Base-by-base conservation (phyloP, 331 rosid genomes). In the Stylosanthes scabra region DNA sequence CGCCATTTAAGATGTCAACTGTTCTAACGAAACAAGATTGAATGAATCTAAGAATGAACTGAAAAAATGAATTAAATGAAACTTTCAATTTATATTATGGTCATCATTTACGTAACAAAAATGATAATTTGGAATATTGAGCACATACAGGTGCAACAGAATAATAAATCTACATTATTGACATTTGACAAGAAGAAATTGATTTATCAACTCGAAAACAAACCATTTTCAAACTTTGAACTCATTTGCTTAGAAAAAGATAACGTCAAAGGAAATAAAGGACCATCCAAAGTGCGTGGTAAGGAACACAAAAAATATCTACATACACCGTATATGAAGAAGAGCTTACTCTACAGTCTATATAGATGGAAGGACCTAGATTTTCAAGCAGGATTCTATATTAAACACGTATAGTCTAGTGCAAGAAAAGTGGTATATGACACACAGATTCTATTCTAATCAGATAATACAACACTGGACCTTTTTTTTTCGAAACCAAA, bases 381-480 rank as follows among this genome's bases (percentile, higher is more conserved):
- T 28, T 49, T 27, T 40, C 25, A 3, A 63, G 13, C 9, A 45
- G 68, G 46, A 37, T 31, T 11, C 29, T 4, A 16, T 37, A 50
- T 3, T 11, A 51, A 51, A 8, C 70, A 49, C 28, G 63, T 0
- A 34, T 12, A 0, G 25, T 20, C 25, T 20, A 1, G 55, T 13
- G 42, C 46, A 12, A 37, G 20, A 34, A 52, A 11, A 25, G 8
- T 28, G 46, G 41, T 4, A 3, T 5, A 2, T 47, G 28, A 39
- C 9, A 47, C 14, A 47, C 39, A 9, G 10, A 14, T 42, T 39
- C 59, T 66, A 14, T 42, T 39, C 59, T 66, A 10, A 15, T 11
- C 34, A 25, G 85, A 71, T 49, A 61, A 16, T 56, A 51, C 85
- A n/a, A 20, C 34, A 7, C 45, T 8, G 40, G 28, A 3, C 12